phyloP scores from a whole-genome alignment of 164 flowering plant genomes.

The Berberis thunbergii region DNA sequence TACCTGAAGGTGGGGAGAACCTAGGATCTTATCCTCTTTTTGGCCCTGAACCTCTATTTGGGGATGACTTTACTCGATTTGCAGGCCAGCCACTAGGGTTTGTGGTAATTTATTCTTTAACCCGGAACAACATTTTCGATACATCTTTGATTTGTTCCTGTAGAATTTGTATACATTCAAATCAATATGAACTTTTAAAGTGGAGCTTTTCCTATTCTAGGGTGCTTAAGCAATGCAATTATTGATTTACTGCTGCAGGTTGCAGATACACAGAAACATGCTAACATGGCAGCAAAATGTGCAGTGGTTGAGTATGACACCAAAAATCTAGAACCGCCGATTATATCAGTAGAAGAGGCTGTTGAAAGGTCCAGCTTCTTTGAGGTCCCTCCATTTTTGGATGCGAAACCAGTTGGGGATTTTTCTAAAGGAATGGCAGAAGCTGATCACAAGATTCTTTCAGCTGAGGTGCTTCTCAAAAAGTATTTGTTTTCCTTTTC shows the following conservation, averaged over 20 bases:
- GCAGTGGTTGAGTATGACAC: constrained; percentile 61
- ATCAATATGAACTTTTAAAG: too few species aligned
- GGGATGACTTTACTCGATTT: constrained; percentile 50
- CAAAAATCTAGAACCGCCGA: constrained; percentile 61
- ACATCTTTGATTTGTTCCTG: too few species aligned
- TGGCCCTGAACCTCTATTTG: constrained; percentile 67
- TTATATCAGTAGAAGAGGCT: constrained; percentile 87
- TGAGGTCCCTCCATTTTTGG: constrained; percentile 53
- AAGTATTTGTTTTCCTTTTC: background rate
- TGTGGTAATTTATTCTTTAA: constrained; percentile 42
- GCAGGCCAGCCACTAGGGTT: constrained; percentile 69
- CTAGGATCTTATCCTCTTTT: constrained; percentile 44
- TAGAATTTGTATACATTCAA: too few species aligned
- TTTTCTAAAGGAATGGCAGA: constrained; percentile 71
- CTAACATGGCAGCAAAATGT: constrained; percentile 63
- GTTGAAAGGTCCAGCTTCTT: constrained; percentile 72
- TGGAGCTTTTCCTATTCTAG: background rate
- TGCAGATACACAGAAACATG: constrained; percentile 77
- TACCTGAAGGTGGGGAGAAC: constrained; percentile 56
- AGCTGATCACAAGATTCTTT: constrained; percentile 71
- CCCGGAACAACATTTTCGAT: too few species aligned
- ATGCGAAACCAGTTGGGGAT: constrained; percentile 61
- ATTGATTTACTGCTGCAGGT: constrained; percentile 29
- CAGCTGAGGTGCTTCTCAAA: constrained; percentile 48
- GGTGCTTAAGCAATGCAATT: background rate